A percentile compares a stretch with the other conserved stretches of the same genome.
phyloP scores from a whole-genome alignment of 176 grass and related monocot species.

The Avena sativa region DNA sequence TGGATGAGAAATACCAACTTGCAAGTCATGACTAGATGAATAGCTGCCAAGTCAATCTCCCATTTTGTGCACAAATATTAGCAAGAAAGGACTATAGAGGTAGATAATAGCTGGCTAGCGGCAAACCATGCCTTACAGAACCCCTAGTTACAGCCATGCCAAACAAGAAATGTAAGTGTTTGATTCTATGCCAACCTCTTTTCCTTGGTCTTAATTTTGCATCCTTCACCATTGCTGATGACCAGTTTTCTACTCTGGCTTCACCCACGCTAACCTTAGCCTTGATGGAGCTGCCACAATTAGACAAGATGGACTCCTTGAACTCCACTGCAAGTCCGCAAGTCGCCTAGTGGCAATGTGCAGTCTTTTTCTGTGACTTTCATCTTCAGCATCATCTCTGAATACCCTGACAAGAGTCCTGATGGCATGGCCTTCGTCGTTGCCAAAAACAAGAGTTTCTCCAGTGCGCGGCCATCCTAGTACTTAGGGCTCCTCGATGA shows the following conservation, averaged over 20 bases:
- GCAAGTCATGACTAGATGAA: constrained; percentile 12
- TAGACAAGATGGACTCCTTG: too few species aligned
- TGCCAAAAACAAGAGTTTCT: constrained; percentile 1
- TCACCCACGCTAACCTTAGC: too few species aligned
- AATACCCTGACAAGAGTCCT: neutral
- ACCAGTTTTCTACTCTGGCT: neutral
- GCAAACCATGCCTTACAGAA: neutral
- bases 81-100: neutral
- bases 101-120: neutral
- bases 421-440: constrained; percentile 17
- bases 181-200: neutral
- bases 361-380: constrained; percentile 7
- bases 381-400: neutral
- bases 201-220: constrained; percentile 13
- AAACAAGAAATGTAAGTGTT: neutral
- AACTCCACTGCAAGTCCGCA: neutral
- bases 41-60: neutral
- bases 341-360: neutral
- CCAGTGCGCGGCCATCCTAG: neutral
- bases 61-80: neutral
- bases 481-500: constrained; percentile 1
- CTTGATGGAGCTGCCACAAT: neutral
- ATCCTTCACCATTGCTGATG: constrained; percentile 6
- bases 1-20: neutral
- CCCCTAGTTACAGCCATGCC: neutral